Conservation (phyloP, 306 rosid genomes). For the Biancaea sappan region DNA sequence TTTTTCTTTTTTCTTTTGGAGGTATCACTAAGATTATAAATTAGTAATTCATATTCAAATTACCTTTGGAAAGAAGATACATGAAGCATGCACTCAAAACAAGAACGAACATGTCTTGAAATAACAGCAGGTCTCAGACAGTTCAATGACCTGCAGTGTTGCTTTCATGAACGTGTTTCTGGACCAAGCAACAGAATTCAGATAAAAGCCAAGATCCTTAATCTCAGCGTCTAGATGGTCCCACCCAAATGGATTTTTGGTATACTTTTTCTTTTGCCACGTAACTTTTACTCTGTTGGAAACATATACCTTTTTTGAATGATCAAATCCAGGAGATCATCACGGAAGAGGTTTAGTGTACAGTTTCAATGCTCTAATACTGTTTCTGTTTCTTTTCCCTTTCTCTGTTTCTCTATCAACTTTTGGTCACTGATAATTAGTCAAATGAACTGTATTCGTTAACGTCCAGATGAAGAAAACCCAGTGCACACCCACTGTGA, state of each 20-base stretch:
- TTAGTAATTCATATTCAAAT: neutral
- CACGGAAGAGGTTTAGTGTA: conserved; percentile 40
- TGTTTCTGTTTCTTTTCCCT: neutral
- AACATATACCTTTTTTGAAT: neutral
- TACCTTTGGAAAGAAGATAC: conserved; percentile 12
- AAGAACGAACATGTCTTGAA: too few species aligned
- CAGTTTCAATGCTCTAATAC: neutral
- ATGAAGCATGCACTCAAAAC: conserved; percentile 28
- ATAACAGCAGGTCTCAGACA: conserved; percentile 3
- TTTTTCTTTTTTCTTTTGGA: neutral
- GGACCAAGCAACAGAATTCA: neutral
- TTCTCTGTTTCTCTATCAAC: neutral
- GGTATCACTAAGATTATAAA: neutral
- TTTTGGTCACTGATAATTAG: neutral
- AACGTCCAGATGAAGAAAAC: conserved; percentile 2
- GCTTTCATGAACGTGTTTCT: conserved; percentile 6
- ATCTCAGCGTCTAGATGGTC: conserved; percentile 35
- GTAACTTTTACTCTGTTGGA: conserved; percentile 16
- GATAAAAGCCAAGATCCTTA: neutral
- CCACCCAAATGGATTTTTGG: conserved; percentile 31
- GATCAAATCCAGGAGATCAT: conserved; percentile 33
- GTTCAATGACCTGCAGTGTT: conserved; percentile 5
- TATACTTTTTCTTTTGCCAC: conserved; percentile 9
- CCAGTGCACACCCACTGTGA: conserved; percentile 11
- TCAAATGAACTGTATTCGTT: neutral